Percentiles rank a stretch among this genome's conserved stretches.
phyloP scores from a whole-genome alignment of 345 rosid genomes.

The Turnera subulata region DNA sequence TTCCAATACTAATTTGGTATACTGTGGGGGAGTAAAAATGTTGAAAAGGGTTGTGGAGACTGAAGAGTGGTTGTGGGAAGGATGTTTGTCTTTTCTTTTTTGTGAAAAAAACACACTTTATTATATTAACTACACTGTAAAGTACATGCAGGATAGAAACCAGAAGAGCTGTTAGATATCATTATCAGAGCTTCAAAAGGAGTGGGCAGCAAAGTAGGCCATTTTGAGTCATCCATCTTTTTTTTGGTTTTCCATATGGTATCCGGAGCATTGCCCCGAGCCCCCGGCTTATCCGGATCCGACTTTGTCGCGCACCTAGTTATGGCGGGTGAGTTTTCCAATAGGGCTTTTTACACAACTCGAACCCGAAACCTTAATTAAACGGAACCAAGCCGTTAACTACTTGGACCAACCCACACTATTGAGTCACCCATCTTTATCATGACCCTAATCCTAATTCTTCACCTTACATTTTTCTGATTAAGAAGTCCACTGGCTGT shows the following conservation, averaged over 20 bases:
- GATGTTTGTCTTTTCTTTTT: slow-evolving; percentile 22
- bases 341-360: too few species aligned
- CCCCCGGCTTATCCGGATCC: too few species aligned
- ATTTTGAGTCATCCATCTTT: too few species aligned
- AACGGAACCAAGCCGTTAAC: too few species aligned
- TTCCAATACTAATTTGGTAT: too few species aligned
- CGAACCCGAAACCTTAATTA: too few species aligned
- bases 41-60: slow-evolving; percentile 9
- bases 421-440: slow-evolving; percentile 24
- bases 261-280: too few species aligned
- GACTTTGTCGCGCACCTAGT: too few species aligned
- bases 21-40: slow-evolving; percentile 6
- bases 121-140: slow-evolving; percentile 32
- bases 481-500: neutral
- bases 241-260: too few species aligned
- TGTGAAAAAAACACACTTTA: slow-evolving; percentile 21
- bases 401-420: too few species aligned
- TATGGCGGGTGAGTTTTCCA: too few species aligned
- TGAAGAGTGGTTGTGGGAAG: neutral
- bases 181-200: slow-evolving; percentile 37
- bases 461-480: slow-evolving; percentile 8
- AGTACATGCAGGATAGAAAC: slow-evolving; percentile 15
- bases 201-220: slow-evolving; percentile 20
- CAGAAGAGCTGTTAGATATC: too few species aligned
- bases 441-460: slow-evolving; percentile 39